phyloP scores from a whole-genome alignment of 192 early-diverging fungal species.

The Linderina pennispora region DNA sequence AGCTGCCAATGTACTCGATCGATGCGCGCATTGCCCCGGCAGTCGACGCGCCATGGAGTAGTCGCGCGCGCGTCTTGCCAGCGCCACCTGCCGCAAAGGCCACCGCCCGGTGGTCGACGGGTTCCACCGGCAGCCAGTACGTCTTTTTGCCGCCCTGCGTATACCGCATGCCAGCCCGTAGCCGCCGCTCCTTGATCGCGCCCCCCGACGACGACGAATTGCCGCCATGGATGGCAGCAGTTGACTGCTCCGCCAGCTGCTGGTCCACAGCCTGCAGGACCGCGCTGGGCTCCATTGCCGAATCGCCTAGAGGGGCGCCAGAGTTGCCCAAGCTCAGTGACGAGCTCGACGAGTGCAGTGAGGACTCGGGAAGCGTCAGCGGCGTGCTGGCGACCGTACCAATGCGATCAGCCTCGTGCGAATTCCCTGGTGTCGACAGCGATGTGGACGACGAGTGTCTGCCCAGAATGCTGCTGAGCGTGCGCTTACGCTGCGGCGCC shows the following conservation, averaged over 20 bases:
- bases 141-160: constrained; percentile 47
- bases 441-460: too few relatives aligned
- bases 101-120: constrained; percentile 34
- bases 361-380: background rate
- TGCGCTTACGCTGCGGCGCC: constrained; percentile 17
- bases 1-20: constrained; percentile 25
- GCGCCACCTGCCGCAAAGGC: constrained; percentile 34
- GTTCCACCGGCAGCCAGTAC: constrained; percentile 51
- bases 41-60: constrained; percentile 13
- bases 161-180: constrained; percentile 50
- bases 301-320: background rate
- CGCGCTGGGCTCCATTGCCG: background rate
- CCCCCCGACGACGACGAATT: background rate
- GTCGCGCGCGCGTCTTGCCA: constrained; percentile 17
- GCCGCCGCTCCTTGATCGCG: constrained; percentile 41
- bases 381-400: background rate
- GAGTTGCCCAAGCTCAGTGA: background rate
- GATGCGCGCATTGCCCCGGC: constrained; percentile 12
- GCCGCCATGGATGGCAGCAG: background rate
- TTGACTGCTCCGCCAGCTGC: constrained; percentile 29
- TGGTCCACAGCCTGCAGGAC: constrained; percentile 1
- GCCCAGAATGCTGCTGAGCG: background rate
- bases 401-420: background rate
- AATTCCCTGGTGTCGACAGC: background rate
- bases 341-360: background rate